phyloP scores from a whole-genome alignment of 352 stramenopile species.

The Phytophthora pinifolia region DNA sequence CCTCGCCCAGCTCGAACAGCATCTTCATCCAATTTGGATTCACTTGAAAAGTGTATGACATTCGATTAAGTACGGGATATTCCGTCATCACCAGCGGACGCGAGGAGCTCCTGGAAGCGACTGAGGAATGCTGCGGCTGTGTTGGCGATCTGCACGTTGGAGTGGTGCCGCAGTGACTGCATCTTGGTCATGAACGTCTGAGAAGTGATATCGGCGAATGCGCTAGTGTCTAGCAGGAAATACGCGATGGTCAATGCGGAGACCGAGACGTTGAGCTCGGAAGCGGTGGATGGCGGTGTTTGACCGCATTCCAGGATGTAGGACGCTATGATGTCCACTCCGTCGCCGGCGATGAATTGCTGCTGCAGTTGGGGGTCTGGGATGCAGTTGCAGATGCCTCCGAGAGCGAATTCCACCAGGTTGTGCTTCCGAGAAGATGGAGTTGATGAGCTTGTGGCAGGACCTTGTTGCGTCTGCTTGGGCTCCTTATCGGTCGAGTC shows the following conservation, averaged over 20 bases:
- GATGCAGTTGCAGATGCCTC: conserved; percentile 81
- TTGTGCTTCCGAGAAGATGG: conserved; percentile 23
- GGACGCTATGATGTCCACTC: conserved; percentile 43
- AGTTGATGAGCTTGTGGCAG: conserved; percentile 1
- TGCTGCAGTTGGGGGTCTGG: conserved; percentile 53
- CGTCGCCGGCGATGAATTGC: conserved; percentile 52
- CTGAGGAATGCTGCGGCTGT: conserved; percentile 40
- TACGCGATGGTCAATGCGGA: conserved; percentile 61
- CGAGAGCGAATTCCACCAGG: conserved; percentile 70
- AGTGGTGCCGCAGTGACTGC: conserved; percentile 30
- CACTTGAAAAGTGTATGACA: conserved; percentile 23
- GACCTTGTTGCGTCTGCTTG: conserved; percentile 10
- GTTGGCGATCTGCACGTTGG: conserved; percentile 51
- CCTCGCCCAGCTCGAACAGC: conserved; percentile 24
- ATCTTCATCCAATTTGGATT: conserved; percentile 21
- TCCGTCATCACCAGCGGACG: background rate
- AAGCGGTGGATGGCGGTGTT: conserved; percentile 7
- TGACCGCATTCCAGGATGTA: conserved; percentile 35
- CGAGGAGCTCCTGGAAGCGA: conserved; percentile 51
- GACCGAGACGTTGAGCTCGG: conserved; percentile 47
- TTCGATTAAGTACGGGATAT: conserved; percentile 23
- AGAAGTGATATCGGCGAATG: conserved; percentile 43
- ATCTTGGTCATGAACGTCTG: conserved; percentile 38
- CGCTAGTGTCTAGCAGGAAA: conserved; percentile 66
- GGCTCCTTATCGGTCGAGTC: background rate